phyloP scores from a whole-genome alignment of 257 asterid genomes.

The Galeopsis tetrahit region DNA sequence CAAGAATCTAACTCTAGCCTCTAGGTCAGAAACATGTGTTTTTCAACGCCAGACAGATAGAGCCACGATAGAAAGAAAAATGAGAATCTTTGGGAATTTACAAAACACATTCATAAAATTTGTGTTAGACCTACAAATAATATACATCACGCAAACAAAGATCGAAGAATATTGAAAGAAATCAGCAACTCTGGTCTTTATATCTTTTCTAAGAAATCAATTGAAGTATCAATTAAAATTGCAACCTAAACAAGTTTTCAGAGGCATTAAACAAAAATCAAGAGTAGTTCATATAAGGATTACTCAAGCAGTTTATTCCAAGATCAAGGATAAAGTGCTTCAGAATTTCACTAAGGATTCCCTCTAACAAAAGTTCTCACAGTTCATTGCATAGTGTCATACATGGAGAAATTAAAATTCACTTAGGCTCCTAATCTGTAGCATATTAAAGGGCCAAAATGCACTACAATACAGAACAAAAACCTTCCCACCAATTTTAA shows the following conservation, averaged over 20 bases:
- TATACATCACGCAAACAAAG: not conserved
- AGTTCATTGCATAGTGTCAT: conserved; percentile 3
- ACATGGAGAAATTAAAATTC: not conserved
- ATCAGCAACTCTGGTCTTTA: not conserved
- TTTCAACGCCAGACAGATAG: conserved; percentile 6
- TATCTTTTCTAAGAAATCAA: not conserved
- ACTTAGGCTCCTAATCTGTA: conserved; percentile 7
- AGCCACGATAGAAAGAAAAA: not conserved
- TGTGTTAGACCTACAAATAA: not conserved
- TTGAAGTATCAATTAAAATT: not conserved
- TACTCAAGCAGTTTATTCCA: not conserved
- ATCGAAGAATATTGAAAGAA: not conserved
- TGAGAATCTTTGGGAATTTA: not conserved
- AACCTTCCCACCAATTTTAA: conserved; percentile 16
- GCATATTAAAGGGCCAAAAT: conserved; percentile 2
- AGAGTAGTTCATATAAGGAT: not conserved
- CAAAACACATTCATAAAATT: not conserved
- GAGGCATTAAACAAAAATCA: not conserved
- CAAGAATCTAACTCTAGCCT: not conserved
- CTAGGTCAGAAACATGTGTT: conserved; percentile 11
- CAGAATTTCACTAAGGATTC: not conserved
- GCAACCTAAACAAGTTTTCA: not conserved
- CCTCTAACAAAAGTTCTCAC: not conserved
- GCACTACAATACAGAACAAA: conserved; percentile 7
- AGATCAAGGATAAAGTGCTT: not conserved